Base-by-base conservation (phyloP, 2,329 filamentous ascomycete species). In the Penicillium sp. region DNA sequence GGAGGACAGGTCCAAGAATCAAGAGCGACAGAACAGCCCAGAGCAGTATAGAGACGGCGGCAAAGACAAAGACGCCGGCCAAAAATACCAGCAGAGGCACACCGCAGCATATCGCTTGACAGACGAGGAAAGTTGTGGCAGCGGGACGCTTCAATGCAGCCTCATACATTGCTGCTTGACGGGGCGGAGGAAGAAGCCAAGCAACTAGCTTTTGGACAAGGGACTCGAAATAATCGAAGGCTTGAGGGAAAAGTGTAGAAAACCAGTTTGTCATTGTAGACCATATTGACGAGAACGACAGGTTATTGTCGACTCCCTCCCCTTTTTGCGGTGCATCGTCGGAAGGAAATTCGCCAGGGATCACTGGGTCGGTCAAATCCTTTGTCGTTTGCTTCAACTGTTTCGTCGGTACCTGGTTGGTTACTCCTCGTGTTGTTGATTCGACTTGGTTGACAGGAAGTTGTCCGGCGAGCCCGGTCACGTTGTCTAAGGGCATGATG, bases 31-130 rank as follows among this genome's bases (percentile, higher is more conserved):
- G 52, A 10, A 72, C 29, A 6, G 60, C 61, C 69, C 68, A 72
- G 7, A 72, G 56, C 10, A 71, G 11, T 11, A 68, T 49, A 5
- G 70, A 62, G 4, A 72, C 67, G 3, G 66, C 67, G 0, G 69
- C 69, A 47, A 73, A 71, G 4, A 72, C 14, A 27, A 71, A 65
- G 21, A 70, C 66, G 0, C 70, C 70, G 0, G 65, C 68, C 21
- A 72, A 36, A 18, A 72, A 72, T 0, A 72, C 62, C 10, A 73
- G 48, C 22, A 72, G 36, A n/a, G 70, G 70, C 5, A 73, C 65
- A 2, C 68, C 69, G 21, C 69, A 71, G 49, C 70, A 73, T 16
- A 73, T 63, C 40, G 66, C 47, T 47, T 73, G 70, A 29, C 68
- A 70, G 18, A 71, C 55, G 13, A 72, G 52, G 27, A 72, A 72